Evolutionary conservation across 2,329 filamentous ascomycete genomes (phyloP).

Genomic region (Aspergillus persii): DNA sequence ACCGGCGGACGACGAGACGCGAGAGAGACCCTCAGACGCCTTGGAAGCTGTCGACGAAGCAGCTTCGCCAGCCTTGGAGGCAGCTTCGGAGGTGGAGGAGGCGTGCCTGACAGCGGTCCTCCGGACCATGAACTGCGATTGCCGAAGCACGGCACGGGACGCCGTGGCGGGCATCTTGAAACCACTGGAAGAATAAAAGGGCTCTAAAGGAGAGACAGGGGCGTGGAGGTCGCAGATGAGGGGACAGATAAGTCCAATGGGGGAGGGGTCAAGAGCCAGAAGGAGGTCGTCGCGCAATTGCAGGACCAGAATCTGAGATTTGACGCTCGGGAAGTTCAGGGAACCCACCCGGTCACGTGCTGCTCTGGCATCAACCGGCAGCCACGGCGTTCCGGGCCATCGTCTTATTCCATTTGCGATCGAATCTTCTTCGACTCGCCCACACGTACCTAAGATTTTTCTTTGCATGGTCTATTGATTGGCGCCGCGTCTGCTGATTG

Average conservation of each 20-base stretch:
- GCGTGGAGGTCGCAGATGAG: conserved; percentile 28
- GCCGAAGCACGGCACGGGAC: conserved; percentile 46
- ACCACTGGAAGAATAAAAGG: conserved; percentile 25
- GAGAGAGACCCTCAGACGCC: conserved; percentile 78
- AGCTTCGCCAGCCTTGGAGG: conserved; percentile 45
- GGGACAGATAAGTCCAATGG: conserved; percentile 41
- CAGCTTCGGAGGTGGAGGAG: conserved; percentile 46
- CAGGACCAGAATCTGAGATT: conserved; percentile 40
- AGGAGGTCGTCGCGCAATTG: conserved; percentile 33
- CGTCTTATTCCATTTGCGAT: no score
- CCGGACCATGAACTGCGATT: conserved; percentile 48
- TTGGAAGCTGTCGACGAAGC: conserved; percentile 51
- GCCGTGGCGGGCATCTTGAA: conserved; percentile 44
- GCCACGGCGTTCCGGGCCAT: no score
- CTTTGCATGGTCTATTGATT: no score
- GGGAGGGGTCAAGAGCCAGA: conserved; percentile 29
- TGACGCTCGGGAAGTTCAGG: conserved; percentile 44
- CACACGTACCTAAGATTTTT: no score
- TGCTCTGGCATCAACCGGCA: neutral
- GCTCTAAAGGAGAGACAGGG: conserved; percentile 27
- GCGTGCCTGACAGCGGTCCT: conserved; percentile 47
- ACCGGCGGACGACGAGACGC: conserved; percentile 76
- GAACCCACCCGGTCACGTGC: conserved; percentile 26
- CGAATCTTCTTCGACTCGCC: no score
- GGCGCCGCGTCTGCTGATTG: no score